A percentile compares a stretch with the other conserved stretches of the same genome.
phyloP scores from a whole-genome alignment of 2,329 filamentous ascomycete genomes.

The Xylaria polymorpha region DNA sequence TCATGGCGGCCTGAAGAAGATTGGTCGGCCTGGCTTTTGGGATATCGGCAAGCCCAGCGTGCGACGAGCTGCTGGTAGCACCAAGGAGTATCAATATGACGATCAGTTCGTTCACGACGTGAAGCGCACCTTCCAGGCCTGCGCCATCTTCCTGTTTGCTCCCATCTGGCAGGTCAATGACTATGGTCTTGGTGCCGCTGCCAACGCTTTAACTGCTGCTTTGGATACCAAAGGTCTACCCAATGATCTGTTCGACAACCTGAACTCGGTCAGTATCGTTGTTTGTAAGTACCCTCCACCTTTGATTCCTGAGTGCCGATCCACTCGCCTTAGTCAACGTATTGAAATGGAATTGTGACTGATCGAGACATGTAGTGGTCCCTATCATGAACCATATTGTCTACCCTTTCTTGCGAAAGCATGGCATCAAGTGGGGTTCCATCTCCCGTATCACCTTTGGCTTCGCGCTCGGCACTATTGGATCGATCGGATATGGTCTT shows the following conservation, averaged over 20 bases:
- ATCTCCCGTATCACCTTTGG: conserved; percentile 60
- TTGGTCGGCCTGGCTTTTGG: conserved; percentile 60
- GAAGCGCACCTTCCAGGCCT: conserved; percentile 64
- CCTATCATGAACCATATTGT: conserved; percentile 56
- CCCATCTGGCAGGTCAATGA: conserved; percentile 51
- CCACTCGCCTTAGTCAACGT: no score
- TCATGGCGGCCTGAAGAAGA: conserved; percentile 45
- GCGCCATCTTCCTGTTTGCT: conserved; percentile 62
- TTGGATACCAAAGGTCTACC: conserved; percentile 57
- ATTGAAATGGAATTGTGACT: conserved; percentile 18
- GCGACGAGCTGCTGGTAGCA: conserved; percentile 55
- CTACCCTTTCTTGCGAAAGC: conserved; percentile 54
- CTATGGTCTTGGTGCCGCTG: conserved; percentile 58
- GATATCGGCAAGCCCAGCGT: conserved; percentile 65
- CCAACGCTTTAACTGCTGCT: conserved; percentile 55
- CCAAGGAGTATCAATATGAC: conserved; percentile 61
- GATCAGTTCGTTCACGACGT: conserved; percentile 73
- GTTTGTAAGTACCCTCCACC: conserved; percentile 43
- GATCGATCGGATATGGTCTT: conserved; percentile 48
- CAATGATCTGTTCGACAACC: conserved; percentile 58
- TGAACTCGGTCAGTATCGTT: conserved; percentile 58
- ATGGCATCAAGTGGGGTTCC: conserved; percentile 55
- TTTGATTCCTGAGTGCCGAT: background rate
- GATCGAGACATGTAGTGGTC: conserved; percentile 44
- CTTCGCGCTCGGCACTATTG: conserved; percentile 57